Evolutionary conservation across 176 grass and related monocot species (phyloP).

Genomic region (Lolium rigidum): DNA sequence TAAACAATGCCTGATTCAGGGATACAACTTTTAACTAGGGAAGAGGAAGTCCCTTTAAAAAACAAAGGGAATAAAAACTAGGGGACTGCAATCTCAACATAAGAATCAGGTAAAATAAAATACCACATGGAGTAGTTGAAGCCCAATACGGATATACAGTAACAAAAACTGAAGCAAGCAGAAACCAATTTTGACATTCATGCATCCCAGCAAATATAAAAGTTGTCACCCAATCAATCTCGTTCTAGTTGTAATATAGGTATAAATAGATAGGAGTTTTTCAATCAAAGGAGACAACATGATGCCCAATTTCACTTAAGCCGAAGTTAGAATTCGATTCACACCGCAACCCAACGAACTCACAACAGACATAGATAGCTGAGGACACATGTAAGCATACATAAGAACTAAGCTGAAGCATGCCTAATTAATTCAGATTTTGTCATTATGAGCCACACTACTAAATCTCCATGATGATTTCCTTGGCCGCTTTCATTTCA

Average conservation of each 20-base stretch:
- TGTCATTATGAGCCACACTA: neutral
- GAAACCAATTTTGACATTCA: neutral
- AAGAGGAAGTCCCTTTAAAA: neutral
- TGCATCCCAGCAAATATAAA: neutral
- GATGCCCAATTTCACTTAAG: too few species aligned
- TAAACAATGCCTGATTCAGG: constrained; percentile 21
- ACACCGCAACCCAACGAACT: too few species aligned
- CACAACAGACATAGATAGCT: too few species aligned
- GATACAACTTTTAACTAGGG: neutral
- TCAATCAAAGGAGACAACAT: too few species aligned
- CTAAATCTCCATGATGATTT: neutral
- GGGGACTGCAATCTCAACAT: neutral
- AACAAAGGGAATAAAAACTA: neutral
- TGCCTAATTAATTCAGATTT: neutral
- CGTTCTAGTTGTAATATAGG: neutral
- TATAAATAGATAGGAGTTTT: neutral
- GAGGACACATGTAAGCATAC: too few species aligned
- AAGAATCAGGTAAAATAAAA: neutral
- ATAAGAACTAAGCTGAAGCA: neutral
- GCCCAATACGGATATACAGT: too few species aligned
- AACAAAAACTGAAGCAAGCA: neutral
- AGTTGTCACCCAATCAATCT: neutral
- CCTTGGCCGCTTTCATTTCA: neutral
- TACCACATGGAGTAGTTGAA: neutral
- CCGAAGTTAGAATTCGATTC: too few species aligned